Evolutionary conservation across 129 eudicot species (phyloP), one percentile per base, ranked within the genome.

Genomic region (Mikania micrantha): DNA sequence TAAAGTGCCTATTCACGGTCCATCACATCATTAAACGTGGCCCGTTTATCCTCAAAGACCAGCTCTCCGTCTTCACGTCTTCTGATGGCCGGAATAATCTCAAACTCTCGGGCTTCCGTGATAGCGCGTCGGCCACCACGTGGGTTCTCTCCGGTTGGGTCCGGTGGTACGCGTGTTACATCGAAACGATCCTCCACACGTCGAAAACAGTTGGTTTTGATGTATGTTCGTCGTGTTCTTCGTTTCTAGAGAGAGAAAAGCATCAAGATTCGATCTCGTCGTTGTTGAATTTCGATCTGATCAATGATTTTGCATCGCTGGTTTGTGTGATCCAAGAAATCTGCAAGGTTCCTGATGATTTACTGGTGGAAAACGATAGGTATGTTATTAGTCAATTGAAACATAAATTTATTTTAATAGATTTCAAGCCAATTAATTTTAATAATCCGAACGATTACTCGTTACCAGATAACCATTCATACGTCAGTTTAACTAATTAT

Each of bases 11-110:
- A 11, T 49, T 84, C 16, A 74, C 77, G 77, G 52, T 86, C 69
- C 98, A 92, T 83, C 83, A 80, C 75, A 66, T 88, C 74, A 77
- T 88, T 75, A 79, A 74, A 25, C 87, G 85, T 9, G 96, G 98
- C 7, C 85, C 91, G 21, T 88, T 88, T 52, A 92, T 91, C 35
- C 88, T 91, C 64, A 87, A 84, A 29, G 98, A 91, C 42, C 98
- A 91, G 35, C 85, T 91, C 76, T 88, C 96, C n/a, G 47, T 85
- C 20, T 78, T 81, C 48, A 85, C 91, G 31, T 80, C 91, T 22
- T 16, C 84, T 52, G 38, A 76, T 32, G 96, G 98, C 31, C 81
- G 75, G 21, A 91, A 88, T 75, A 72, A 84, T 72, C 84, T 92
- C 31, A 92, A 92, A 9, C 91, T 92, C 27, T 85, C 96, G 13